Conservation (phyloP, 352 stramenopile species). For the Globisporangium nodosum region DNA sequence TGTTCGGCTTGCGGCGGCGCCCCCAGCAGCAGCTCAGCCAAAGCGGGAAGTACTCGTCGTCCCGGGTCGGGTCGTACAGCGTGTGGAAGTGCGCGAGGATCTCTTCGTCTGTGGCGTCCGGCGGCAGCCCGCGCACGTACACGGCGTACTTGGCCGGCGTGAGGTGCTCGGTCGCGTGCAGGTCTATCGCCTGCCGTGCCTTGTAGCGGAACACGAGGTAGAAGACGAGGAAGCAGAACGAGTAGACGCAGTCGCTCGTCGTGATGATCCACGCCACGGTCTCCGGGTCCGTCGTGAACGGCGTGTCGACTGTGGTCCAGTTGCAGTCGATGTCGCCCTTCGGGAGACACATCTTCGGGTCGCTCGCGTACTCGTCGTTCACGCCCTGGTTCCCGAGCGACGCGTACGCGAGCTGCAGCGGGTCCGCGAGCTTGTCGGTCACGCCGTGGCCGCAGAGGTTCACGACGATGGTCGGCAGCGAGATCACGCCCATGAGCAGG, state of each 20-base stretch:
- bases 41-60: conserved; percentile 54
- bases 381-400: conserved; percentile 80
- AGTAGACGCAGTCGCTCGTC: conserved; percentile 53
- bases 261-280: conserved; percentile 76
- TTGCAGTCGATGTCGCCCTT: conserved; percentile 66
- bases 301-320: conserved; percentile 56
- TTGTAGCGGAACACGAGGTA: conserved; percentile 44
- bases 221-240: conserved; percentile 63
- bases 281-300: conserved; percentile 48
- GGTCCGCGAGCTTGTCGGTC: conserved; percentile 60
- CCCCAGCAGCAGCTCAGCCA: conserved; percentile 69
- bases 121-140: conserved; percentile 63
- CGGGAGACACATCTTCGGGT: conserved; percentile 38
- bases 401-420: conserved; percentile 59
- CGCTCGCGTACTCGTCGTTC: conserved; percentile 40
- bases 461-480: conserved; percentile 54
- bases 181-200: conserved; percentile 44
- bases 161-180: conserved; percentile 67
- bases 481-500: conserved; percentile 60
- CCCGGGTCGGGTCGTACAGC: conserved; percentile 63
- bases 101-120: conserved; percentile 54
- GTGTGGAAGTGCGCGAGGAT: conserved; percentile 74
- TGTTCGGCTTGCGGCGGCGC: conserved; percentile 36
- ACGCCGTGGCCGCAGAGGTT: conserved; percentile 66
- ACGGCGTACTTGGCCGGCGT: conserved; percentile 81